These are phyloP conservation scores for Rutstroemia sp. DNA, from an alignment of 2,329 filamentous ascomycete genomes.

Conservation along the genomic window DNA sequence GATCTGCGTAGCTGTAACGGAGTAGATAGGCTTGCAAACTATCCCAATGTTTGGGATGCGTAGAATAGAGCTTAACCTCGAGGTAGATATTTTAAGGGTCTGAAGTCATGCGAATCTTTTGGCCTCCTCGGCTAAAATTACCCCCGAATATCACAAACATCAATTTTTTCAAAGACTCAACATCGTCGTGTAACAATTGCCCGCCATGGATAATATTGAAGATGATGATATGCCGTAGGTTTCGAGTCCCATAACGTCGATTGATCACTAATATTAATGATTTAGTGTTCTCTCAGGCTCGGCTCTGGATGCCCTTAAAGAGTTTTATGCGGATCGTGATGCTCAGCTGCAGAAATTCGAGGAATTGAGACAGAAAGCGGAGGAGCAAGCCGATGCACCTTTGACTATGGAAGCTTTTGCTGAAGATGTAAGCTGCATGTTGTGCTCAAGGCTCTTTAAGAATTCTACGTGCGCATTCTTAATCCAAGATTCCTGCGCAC, in stretches of 20 bases:
- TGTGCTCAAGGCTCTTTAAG: too few relatives aligned
- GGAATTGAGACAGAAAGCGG: constrained; percentile 54
- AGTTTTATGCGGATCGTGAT: constrained; percentile 69
- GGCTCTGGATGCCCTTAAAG: constrained; percentile 60
- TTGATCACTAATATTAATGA: neutral
- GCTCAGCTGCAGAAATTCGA: constrained; percentile 59
- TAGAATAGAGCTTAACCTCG: too few relatives aligned
- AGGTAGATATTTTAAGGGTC: too few relatives aligned
- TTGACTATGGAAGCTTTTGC: constrained; percentile 63
- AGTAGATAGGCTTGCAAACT: neutral
- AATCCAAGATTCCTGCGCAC: neutral
- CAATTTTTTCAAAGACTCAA: neutral
- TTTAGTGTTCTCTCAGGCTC: constrained; percentile 55
- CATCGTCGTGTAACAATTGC: neutral
- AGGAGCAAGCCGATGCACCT: constrained; percentile 38
- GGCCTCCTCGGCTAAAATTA: neutral
- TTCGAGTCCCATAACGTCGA: neutral
- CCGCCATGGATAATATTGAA: constrained; percentile 10
- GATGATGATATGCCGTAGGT: constrained; percentile 19
- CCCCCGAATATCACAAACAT: neutral
- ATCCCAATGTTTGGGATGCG: too few relatives aligned
- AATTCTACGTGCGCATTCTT: neutral
- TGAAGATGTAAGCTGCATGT: constrained; percentile 44
- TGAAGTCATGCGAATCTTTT: neutral
- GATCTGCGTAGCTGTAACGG: neutral